Percentiles rank a stretch among this genome's conserved stretches.
Conservation (phyloP, 305 asterid genomes). For the Andrographis paniculata region DNA sequence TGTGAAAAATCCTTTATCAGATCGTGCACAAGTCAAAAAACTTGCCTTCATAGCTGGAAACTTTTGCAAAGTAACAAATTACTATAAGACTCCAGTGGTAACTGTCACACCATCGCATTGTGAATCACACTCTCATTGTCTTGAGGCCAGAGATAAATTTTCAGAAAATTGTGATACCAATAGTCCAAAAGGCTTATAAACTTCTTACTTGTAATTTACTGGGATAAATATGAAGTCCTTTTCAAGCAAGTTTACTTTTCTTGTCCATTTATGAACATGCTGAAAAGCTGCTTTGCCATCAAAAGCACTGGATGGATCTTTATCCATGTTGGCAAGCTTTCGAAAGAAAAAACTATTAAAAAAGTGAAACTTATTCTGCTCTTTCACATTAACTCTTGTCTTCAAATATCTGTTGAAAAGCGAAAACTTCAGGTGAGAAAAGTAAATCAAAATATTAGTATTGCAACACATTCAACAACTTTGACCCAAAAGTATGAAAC, state of each 20-base stretch:
- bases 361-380: slow-evolving; percentile 66
- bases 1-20: slow-evolving; percentile 10
- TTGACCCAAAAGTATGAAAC: slow-evolving; percentile 7
- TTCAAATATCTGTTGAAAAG: slow-evolving; percentile 63
- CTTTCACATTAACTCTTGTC: slow-evolving; percentile 42
- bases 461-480: slow-evolving; percentile 1
- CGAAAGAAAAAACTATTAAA: slow-evolving; percentile 97
- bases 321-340: slow-evolving; percentile 93
- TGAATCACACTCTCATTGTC: slow-evolving; percentile 21
- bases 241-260: slow-evolving; percentile 81
- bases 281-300: slow-evolving; percentile 89
- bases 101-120: slow-evolving; percentile 42
- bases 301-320: slow-evolving; percentile 79
- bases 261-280: slow-evolving; percentile 98
- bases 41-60: slow-evolving; percentile 68
- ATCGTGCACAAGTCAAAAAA: slow-evolving; percentile 18
- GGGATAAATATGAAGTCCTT: slow-evolving; percentile 90
- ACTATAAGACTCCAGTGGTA: slow-evolving; percentile 92
- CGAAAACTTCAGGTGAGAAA: slow-evolving; percentile 20
- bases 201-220: slow-evolving; percentile 79
- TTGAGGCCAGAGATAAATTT: slow-evolving; percentile 20
- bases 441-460: slow-evolving; percentile 1
- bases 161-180: slow-evolving; percentile 19
- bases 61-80: slow-evolving; percentile 86
- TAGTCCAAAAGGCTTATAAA: slow-evolving; percentile 12